A percentile compares a stretch with the other conserved stretches of the same genome.
phyloP scores from a whole-genome alignment of 2,329 filamentous ascomycete species.

The Falciphora oryzae region DNA sequence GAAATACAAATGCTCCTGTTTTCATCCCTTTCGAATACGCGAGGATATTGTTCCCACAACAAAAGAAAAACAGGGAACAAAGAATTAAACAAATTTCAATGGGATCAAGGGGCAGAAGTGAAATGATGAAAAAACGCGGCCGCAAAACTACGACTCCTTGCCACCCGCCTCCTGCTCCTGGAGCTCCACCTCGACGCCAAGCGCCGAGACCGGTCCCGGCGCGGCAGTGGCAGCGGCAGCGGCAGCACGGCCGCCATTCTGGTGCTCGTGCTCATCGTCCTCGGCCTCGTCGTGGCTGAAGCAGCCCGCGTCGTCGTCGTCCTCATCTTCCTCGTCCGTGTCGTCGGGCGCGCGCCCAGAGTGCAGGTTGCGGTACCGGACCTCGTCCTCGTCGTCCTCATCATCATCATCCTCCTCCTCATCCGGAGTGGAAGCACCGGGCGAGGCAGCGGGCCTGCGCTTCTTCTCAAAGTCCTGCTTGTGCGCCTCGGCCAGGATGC shows the following conservation, averaged over 20 bases:
- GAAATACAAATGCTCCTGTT: too few species aligned
- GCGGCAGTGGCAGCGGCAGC: not conserved
- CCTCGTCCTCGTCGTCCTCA: conserved; percentile 14
- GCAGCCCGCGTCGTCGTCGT: not conserved
- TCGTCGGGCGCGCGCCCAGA: not conserved
- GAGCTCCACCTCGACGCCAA: not conserved
- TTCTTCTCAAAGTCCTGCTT: conserved; percentile 88
- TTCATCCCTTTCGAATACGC: too few species aligned
- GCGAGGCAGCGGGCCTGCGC: conserved; percentile 33
- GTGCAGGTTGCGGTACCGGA: conserved; percentile 9
- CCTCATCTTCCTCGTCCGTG: conserved; percentile 2
- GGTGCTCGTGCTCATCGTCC: not conserved
- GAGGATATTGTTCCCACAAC: too few species aligned
- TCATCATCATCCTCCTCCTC: conserved; percentile 9
- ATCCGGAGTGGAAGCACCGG: not conserved
- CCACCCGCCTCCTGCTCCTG: not conserved
- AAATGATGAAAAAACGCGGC: not conserved
- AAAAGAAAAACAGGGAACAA: not conserved
- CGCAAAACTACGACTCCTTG: not conserved
- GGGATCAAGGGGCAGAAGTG: not conserved
- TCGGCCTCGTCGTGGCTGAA: conserved; percentile 5
- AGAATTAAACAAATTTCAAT: not conserved
- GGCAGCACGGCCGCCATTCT: not conserved
- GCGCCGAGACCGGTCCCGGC: not conserved
- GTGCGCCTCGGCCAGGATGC: conserved; percentile 77